phyloP scores from a whole-genome alignment of 495 filamentous ascomycete genomes.

The Achaetomiella virescens region DNA sequence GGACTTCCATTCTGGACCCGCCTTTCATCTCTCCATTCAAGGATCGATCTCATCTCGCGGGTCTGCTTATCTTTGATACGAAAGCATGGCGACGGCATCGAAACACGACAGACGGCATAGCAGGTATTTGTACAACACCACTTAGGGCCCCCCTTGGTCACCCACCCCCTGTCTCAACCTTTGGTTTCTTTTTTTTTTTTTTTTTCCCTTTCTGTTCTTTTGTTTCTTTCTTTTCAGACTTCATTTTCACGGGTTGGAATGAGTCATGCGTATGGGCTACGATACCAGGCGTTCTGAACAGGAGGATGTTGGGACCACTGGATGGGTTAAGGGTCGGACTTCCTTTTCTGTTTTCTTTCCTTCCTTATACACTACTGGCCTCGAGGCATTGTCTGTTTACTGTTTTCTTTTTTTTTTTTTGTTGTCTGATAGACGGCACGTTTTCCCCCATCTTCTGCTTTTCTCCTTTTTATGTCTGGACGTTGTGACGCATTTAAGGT shows the following conservation, averaged over 20 bases:
- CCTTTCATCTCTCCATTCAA: background rate
- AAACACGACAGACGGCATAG: slow-evolving; percentile 15
- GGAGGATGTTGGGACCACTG: slow-evolving; percentile 24
- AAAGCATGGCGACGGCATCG: slow-evolving; percentile 23
- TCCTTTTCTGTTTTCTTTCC: slow-evolving; percentile 3
- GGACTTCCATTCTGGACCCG: background rate
- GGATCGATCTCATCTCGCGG: background rate
- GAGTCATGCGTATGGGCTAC: slow-evolving; percentile 24
- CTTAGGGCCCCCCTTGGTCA: background rate
- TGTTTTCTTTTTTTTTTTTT: slow-evolving; percentile 3
- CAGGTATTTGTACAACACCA: slow-evolving; percentile 17
- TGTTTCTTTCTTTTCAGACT: slow-evolving; percentile 8
- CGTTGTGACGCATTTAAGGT: background rate
- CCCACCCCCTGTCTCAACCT: background rate
- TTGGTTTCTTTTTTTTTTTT: slow-evolving; percentile 1
- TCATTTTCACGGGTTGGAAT: slow-evolving; percentile 7
- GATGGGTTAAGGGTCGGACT: slow-evolving; percentile 4
- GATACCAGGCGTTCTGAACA: slow-evolving; percentile 29
- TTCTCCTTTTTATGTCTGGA: slow-evolving; percentile 7
- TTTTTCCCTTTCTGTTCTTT: slow-evolving; percentile 4
- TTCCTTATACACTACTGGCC: background rate
- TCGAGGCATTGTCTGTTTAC: background rate
- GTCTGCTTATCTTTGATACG: slow-evolving; percentile 6
- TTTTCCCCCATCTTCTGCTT: slow-evolving; percentile 1
- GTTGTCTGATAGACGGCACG: background rate